These are phyloP conservation scores for Stagonosporopsis vannaccii DNA, from an alignment of 2,329 filamentous ascomycete genomes.

Conservation along the genomic window DNA sequence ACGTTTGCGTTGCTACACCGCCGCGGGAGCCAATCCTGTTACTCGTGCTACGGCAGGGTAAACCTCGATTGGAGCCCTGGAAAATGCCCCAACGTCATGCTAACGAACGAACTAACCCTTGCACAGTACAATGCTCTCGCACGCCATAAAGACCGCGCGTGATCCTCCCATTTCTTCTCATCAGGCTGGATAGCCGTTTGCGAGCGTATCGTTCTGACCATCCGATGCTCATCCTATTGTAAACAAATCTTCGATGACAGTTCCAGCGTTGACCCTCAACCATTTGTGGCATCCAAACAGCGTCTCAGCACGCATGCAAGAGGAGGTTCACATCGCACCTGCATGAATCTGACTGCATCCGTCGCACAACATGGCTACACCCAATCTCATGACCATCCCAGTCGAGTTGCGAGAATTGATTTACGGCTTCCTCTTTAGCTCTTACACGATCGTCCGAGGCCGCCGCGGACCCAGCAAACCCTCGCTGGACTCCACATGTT, in stretches of 20 bases:
- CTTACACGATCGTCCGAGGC: slow-evolving; percentile 40
- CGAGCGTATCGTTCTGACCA: neutral
- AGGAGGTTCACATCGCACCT: neutral
- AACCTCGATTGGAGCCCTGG: slow-evolving; percentile 13
- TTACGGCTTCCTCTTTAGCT: slow-evolving; percentile 44
- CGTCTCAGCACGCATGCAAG: slow-evolving; percentile 1
- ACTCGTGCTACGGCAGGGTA: slow-evolving; percentile 5
- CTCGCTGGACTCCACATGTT: slow-evolving; percentile 4
- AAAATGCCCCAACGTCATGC: slow-evolving; percentile 16
- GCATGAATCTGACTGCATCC: slow-evolving; percentile 7
- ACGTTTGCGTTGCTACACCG: slow-evolving; percentile 10
- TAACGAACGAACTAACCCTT: slow-evolving; percentile 10
- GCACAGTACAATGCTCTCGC: slow-evolving; percentile 7
- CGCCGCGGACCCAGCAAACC: slow-evolving; percentile 26
- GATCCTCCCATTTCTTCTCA: neutral
- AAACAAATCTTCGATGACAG: neutral
- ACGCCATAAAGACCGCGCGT: slow-evolving; percentile 18
- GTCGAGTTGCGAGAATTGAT: slow-evolving; percentile 45
- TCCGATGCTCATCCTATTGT: neutral
- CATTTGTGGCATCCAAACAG: neutral
- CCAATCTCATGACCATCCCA: slow-evolving; percentile 42
- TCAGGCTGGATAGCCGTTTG: neutral
- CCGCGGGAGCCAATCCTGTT: slow-evolving; percentile 11
- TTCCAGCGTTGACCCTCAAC: neutral
- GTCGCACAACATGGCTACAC: slow-evolving; percentile 14